Conservation (phyloP, 306 rosid species). For the Cicer cuneatum region DNA sequence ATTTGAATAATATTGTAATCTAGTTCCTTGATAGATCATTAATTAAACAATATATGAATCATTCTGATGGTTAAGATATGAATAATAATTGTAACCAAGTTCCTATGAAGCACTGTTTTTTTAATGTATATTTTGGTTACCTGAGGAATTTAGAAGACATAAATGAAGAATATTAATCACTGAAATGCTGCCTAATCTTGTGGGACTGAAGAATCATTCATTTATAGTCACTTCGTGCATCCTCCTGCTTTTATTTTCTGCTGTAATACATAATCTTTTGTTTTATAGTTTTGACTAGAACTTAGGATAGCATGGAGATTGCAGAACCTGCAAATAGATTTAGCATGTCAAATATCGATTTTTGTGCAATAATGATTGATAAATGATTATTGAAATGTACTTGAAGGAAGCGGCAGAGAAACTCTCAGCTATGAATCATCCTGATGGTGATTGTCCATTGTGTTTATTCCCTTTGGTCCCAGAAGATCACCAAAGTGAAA, state of each 20-base stretch:
- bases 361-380: constrained; percentile 21
- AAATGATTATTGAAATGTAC: constrained; percentile 40
- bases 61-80: no score
- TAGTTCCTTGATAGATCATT: background rate
- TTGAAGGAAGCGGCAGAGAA: constrained; percentile 83
- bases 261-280: background rate
- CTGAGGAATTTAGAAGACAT: constrained; percentile 3
- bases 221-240: constrained; percentile 1
- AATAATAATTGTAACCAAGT: no score
- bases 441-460: constrained; percentile 89
- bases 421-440: constrained; percentile 85
- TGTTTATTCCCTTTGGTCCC: constrained; percentile 73
- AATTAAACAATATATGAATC: background rate
- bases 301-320: constrained; percentile 14
- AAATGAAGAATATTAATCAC: constrained; percentile 9
- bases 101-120: no score
- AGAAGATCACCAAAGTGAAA: constrained; percentile 55
- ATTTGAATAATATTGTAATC: background rate
- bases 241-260: background rate
- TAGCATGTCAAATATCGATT: constrained; percentile 17
- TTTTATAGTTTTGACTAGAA: constrained; percentile 15
- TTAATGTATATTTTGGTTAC: background rate
- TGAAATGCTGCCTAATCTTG: constrained; percentile 5
- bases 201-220: constrained; percentile 19
- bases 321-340: constrained; percentile 1